Conservation (phyloP, 2,329 filamentous ascomycete species). For the Aspergillus hiratsukae region DNA sequence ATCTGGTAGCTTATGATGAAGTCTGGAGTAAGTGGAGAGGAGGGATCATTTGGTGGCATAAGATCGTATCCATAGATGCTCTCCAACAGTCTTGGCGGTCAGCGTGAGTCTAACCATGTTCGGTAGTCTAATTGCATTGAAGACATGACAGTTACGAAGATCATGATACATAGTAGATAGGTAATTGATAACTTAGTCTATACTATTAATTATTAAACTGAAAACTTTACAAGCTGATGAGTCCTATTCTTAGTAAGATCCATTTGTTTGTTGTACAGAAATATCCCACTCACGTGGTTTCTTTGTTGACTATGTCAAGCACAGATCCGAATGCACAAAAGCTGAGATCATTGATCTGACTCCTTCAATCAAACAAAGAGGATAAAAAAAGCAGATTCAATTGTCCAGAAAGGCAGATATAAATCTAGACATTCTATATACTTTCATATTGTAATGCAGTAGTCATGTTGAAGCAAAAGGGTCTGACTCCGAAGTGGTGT, state of each 20-base stretch:
- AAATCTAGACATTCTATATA: not conserved
- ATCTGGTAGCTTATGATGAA: conserved; percentile 8
- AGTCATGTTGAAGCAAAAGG: not conserved
- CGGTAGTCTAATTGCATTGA: not conserved
- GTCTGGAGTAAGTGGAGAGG: not conserved
- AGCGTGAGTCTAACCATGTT: not conserved
- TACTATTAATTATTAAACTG: not conserved
- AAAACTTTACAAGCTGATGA: not conserved
- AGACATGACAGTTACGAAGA: not conserved
- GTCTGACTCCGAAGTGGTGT: not conserved
- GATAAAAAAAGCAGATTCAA: not conserved
- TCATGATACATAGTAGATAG: not conserved
- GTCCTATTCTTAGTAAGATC: not conserved
- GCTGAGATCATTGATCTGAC: not conserved
- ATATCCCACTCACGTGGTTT: not conserved
- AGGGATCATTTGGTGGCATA: conserved; percentile 3
- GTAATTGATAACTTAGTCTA: not conserved
- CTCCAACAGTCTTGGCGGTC: conserved; percentile 7
- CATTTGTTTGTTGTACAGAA: not conserved
- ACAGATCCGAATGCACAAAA: not conserved
- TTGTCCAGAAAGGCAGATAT: not conserved
- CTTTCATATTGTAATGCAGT: not conserved
- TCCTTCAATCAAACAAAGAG: not conserved
- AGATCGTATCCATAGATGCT: conserved; percentile 4
- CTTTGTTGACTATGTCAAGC: not conserved